Conservation (phyloP, 2,329 filamentous ascomycete species). For the Sphaerostilbella broomeana region DNA sequence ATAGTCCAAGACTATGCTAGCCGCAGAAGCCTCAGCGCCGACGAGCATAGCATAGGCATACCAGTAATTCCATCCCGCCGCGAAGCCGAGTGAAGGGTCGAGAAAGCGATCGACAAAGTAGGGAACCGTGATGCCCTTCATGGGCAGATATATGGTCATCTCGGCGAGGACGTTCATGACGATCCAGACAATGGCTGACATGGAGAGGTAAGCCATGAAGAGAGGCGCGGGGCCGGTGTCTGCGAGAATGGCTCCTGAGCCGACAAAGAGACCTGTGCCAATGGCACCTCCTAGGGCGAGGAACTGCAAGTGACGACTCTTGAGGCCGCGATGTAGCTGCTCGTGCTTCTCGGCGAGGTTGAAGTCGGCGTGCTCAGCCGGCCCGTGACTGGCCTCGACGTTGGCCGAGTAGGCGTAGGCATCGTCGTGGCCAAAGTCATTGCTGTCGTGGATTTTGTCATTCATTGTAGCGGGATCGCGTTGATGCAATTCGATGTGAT, state of each 20-base stretch:
- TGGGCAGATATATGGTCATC: slow-evolving; percentile 48
- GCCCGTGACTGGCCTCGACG: slow-evolving; percentile 20
- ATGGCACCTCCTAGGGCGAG: slow-evolving; percentile 52
- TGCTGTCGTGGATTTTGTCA: slow-evolving; percentile 15
- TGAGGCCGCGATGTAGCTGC: slow-evolving; percentile 50
- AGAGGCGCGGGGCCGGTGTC: slow-evolving; percentile 57
- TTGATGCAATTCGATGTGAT: neutral
- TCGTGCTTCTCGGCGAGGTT: slow-evolving; percentile 32
- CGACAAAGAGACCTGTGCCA: slow-evolving; percentile 59
- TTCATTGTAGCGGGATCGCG: slow-evolving; percentile 14
- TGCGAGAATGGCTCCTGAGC: slow-evolving; percentile 50
- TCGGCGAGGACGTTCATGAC: slow-evolving; percentile 51
- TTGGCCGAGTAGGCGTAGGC: slow-evolving; percentile 23
- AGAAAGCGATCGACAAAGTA: slow-evolving; percentile 51
- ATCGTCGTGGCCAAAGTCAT: slow-evolving; percentile 14
- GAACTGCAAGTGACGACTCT: slow-evolving; percentile 56
- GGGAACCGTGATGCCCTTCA: slow-evolving; percentile 50
- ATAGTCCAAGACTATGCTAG: slow-evolving; percentile 53
- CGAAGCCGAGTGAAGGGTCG: slow-evolving; percentile 50
- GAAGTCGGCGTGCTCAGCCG: slow-evolving; percentile 24
- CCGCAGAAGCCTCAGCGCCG: slow-evolving; percentile 52
- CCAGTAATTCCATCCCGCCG: slow-evolving; percentile 56
- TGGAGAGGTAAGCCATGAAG: slow-evolving; percentile 59
- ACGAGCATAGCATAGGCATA: slow-evolving; percentile 54
- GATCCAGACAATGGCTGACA: slow-evolving; percentile 48